Evolutionary conservation across 495 filamentous ascomycete species (phyloP).

Genomic region (Collariella sp.): DNA sequence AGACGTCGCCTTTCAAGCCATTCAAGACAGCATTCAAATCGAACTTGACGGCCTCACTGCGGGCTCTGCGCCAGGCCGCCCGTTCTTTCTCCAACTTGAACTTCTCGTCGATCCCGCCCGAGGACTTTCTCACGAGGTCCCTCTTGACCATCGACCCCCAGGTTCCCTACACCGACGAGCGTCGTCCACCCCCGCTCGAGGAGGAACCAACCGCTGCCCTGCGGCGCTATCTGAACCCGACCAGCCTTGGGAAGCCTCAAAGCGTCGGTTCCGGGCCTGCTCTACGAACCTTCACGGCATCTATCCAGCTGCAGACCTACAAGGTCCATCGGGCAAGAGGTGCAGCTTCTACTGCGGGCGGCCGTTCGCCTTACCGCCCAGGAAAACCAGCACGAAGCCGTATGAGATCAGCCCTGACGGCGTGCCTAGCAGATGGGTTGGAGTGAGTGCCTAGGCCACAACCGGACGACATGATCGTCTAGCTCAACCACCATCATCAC

Average conservation of each 20-base stretch:
- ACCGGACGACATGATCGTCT: not conserved
- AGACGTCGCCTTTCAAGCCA: conserved; percentile 28
- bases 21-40: conserved; percentile 68
- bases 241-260: conserved; percentile 52
- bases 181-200: conserved; percentile 65
- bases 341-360: conserved; percentile 30
- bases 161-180: conserved; percentile 75
- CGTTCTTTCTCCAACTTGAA: conserved; percentile 71
- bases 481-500: no score
- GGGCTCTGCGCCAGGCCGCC: conserved; percentile 77
- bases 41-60: conserved; percentile 86
- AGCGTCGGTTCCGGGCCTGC: conserved; percentile 24
- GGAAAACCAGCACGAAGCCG: conserved; percentile 49
- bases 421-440: conserved; percentile 45
- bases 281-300: conserved; percentile 51
- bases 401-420: conserved; percentile 46
- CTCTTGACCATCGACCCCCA: conserved; percentile 66
- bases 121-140: conserved; percentile 85
- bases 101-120: conserved; percentile 64
- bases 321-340: conserved; percentile 42
- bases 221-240: conserved; percentile 86
- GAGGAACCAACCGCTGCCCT: conserved; percentile 78
- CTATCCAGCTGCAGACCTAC: conserved; percentile 85
- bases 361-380: conserved; percentile 49
- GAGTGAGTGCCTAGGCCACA: conserved; percentile 21